phyloP scores from a whole-genome alignment of 1,284 basidiomycete genomes.

The Cutaneotrichosporon sp. region DNA sequence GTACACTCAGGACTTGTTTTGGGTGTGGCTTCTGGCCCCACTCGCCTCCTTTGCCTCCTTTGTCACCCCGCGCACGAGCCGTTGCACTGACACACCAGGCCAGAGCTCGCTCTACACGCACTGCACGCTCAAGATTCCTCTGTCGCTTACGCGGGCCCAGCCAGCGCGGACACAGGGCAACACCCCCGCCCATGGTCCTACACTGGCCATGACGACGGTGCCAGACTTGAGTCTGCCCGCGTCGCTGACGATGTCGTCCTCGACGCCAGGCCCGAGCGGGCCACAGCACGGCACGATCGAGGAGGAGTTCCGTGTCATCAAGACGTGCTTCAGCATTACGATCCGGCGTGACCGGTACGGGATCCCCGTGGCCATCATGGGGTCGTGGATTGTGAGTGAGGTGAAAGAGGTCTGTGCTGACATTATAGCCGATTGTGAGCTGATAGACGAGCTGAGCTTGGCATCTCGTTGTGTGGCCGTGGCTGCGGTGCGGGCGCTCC shows the following conservation, averaged over 20 bases:
- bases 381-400: slow-evolving; percentile 51
- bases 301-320: slow-evolving; percentile 71
- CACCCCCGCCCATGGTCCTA: slow-evolving; percentile 14
- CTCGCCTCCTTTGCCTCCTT: slow-evolving; percentile 1
- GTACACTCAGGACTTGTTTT: background rate
- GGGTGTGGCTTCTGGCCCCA: background rate
- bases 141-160: slow-evolving; percentile 47
- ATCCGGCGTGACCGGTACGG: slow-evolving; percentile 78
- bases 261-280: slow-evolving; percentile 16
- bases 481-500: background rate
- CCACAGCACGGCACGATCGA: slow-evolving; percentile 34
- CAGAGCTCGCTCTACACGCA: slow-evolving; percentile 79
- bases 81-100: slow-evolving; percentile 25
- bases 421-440: slow-evolving; percentile 14
- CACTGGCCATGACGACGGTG: slow-evolving; percentile 7
- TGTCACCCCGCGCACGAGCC: slow-evolving; percentile 2
- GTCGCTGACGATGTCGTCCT: slow-evolving; percentile 4
- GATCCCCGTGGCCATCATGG: slow-evolving; percentile 89
- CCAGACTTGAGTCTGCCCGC: slow-evolving; percentile 8
- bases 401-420: background rate
- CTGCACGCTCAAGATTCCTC: slow-evolving; percentile 78
- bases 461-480: too few relatives aligned
- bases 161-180: slow-evolving; percentile 28
- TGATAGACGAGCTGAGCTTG: background rate
- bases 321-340: slow-evolving; percentile 94